phyloP scores from a whole-genome alignment of 371 early-diverging fungal genomes.

The Mortierella sp. region DNA sequence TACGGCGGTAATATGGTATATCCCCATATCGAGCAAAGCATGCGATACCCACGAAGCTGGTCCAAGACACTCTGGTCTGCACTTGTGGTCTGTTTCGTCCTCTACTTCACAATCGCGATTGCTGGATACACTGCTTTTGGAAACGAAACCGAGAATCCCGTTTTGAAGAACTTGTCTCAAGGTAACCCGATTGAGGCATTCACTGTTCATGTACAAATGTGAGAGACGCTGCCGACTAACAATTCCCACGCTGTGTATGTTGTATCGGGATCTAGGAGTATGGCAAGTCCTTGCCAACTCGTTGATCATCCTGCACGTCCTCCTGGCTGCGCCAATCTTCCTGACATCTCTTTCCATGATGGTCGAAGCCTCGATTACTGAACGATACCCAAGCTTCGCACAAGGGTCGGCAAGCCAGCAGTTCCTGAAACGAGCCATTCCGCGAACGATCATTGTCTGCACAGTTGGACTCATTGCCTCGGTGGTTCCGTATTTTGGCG shows the following conservation, averaged over 20 bases:
- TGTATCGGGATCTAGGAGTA: constrained; percentile 8
- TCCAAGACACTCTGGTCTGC: constrained; percentile 71
- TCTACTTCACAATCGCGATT: constrained; percentile 79
- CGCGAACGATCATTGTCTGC: constrained; percentile 59
- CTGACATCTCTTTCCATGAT: constrained; percentile 60
- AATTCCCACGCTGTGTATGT: neutral
- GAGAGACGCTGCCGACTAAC: too few relatives aligned
- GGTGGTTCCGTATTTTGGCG: constrained; percentile 77
- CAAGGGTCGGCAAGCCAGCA: constrained; percentile 32
- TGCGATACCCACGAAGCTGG: constrained; percentile 80
- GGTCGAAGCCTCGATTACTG: constrained; percentile 28
- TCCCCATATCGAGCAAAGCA: constrained; percentile 85
- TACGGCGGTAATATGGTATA: constrained; percentile 85
- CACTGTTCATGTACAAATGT: neutral
- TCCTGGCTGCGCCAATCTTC: constrained; percentile 64
- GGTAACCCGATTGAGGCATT: constrained; percentile 38
- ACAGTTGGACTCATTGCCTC: constrained; percentile 61
- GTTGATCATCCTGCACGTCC: constrained; percentile 61
- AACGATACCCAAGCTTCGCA: constrained; percentile 6
- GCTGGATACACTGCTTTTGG: constrained; percentile 88
- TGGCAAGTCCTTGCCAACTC: constrained; percentile 29
- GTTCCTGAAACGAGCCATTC: constrained; percentile 55
- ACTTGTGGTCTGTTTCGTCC: constrained; percentile 70
- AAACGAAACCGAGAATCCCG: constrained; percentile 68
- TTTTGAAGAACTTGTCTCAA: constrained; percentile 74